Evolutionary conservation across 1,284 basidiomycete species (phyloP).

Genomic region (Fomes fomentarius): DNA sequence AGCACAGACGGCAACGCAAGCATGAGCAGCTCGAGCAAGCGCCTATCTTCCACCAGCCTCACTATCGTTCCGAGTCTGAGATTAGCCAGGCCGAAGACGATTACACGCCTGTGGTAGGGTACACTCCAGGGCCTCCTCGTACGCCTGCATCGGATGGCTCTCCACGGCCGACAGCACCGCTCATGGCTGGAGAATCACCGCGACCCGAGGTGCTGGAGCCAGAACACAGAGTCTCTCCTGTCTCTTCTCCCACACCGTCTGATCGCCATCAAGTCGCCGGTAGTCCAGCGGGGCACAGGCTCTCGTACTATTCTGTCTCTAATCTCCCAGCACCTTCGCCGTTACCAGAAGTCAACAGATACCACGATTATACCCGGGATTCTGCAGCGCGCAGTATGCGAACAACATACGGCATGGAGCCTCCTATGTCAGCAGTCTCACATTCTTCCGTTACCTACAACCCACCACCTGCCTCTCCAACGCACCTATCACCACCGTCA

Average conservation of each 20-base stretch:
- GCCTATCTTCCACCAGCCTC: constrained; percentile 70
- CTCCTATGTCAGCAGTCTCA: constrained; percentile 34
- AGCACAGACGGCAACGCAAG: constrained; percentile 52
- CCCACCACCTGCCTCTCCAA: constrained; percentile 16
- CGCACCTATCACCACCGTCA: constrained; percentile 13
- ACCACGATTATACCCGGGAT: constrained; percentile 44
- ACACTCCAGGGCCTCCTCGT: constrained; percentile 21
- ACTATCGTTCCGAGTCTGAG: constrained; percentile 67
- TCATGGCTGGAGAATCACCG: constrained; percentile 27
- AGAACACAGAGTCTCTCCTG: constrained; percentile 10
- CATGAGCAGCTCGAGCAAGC: constrained; percentile 53
- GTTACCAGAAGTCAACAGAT: constrained; percentile 45
- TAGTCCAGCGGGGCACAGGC: constrained; percentile 29
- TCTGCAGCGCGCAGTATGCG: constrained; percentile 36
- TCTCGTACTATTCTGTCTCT: constrained; percentile 74
- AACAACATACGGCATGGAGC: constrained; percentile 24
- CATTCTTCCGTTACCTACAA: constrained; percentile 25
- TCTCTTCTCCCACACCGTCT: constrained; percentile 18
- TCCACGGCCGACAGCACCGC: constrained; percentile 25
- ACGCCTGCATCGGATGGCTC: constrained; percentile 27
- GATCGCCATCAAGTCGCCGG: constrained; percentile 19
- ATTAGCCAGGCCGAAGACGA: constrained; percentile 35
- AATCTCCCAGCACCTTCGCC: constrained; percentile 68
- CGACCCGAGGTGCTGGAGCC: constrained; percentile 19
- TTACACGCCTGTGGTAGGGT: constrained; percentile 3